phyloP scores from a whole-genome alignment of 1,139 yeast genomes.

The Candida tropicalis region DNA sequence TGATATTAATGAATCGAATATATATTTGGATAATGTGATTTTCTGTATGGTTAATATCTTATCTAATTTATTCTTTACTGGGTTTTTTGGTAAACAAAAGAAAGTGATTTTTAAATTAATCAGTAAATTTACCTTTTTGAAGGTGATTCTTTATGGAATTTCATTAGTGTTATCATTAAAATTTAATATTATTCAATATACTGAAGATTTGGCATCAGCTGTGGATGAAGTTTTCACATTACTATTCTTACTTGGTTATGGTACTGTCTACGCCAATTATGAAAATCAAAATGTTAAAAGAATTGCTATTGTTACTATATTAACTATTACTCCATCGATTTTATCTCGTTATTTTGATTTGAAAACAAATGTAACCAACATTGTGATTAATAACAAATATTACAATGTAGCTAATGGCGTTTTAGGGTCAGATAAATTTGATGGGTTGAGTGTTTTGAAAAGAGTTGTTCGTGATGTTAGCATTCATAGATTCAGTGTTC shows the following conservation, averaged over 20 bases:
- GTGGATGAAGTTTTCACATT: constrained; percentile 13
- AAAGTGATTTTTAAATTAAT: constrained; percentile 1
- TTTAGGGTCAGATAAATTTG: constrained; percentile 12
- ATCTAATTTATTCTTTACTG: constrained; percentile 3
- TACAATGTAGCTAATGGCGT: constrained; percentile 12
- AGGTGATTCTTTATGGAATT: background rate
- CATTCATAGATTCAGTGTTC: constrained; percentile 3
- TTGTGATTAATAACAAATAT: constrained; percentile 9
- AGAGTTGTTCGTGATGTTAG: constrained; percentile 6
- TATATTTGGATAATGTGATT: constrained; percentile 9
- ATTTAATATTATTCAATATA: constrained; percentile 8
- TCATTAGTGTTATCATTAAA: constrained; percentile 8
- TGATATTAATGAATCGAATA: constrained; percentile 8
- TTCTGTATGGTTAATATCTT: constrained; percentile 7
- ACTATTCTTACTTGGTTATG: constrained; percentile 14
- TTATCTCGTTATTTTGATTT: constrained; percentile 12
- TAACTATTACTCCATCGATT: constrained; percentile 11
- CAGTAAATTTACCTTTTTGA: constrained; percentile 5
- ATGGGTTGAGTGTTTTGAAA: constrained; percentile 10
- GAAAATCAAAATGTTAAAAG: constrained; percentile 5
- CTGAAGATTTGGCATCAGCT: constrained; percentile 9
- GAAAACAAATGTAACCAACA: constrained; percentile 7
- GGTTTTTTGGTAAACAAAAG: background rate
- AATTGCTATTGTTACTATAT: constrained; percentile 2
- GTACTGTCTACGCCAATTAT: constrained; percentile 5